Evolutionary conservation across 345 rosid species (phyloP).

Genomic region (Cardamine chenopodiifolia): DNA sequence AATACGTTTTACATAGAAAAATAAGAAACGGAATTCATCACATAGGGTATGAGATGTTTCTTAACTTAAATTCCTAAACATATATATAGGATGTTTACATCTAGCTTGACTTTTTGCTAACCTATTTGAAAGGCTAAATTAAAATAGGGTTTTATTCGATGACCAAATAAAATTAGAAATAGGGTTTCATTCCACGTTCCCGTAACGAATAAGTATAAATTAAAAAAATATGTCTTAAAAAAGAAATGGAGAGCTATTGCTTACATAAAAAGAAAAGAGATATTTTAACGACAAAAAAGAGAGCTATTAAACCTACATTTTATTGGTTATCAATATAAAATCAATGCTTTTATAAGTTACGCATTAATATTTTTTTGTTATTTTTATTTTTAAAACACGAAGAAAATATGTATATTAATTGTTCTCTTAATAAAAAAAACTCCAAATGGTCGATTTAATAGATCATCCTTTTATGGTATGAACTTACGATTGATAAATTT

Average conservation of each 20-base stretch:
- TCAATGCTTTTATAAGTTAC: too few relatives aligned
- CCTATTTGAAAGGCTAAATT: neutral
- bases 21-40: neutral
- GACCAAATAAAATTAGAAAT: neutral
- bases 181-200: neutral
- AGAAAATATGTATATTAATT: neutral
- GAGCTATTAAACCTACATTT: neutral
- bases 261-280: neutral
- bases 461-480: neutral
- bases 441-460: neutral
- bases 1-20: neutral
- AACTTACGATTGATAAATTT: neutral
- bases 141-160: neutral
- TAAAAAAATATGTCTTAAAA: too few relatives aligned
- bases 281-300: too few relatives aligned
- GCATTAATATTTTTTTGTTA: too few relatives aligned
- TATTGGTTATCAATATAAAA: neutral
- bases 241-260: neutral
- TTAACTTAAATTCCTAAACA: neutral
- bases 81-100: constrained; percentile 3
- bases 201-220: neutral
- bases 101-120: constrained; percentile 10
- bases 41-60: constrained; percentile 16
- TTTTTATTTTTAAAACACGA: neutral
- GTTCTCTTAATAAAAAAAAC: too few relatives aligned